Evolutionary conservation across 176 grass and related monocot species (phyloP).

Genomic region (Aegilops sharonensis): DNA sequence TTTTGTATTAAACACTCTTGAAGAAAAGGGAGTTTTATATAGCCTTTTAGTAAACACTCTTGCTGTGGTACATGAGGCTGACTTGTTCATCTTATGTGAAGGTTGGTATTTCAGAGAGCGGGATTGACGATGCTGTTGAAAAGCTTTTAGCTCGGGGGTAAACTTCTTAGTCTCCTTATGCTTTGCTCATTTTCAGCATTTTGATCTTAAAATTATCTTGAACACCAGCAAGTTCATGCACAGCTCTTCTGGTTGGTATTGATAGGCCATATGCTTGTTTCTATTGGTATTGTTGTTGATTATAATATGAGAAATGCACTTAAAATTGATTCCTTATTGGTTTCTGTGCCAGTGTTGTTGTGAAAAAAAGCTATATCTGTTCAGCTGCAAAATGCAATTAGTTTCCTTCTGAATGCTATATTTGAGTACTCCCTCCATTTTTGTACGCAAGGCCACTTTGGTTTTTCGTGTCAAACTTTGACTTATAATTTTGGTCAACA

Average conservation of each 20-base stretch:
- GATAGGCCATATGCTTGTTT: background rate
- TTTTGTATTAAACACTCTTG: background rate
- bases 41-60: background rate
- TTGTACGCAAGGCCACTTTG: too few species aligned
- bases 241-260: slow-evolving; percentile 6
- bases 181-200: slow-evolving; percentile 20
- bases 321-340: background rate
- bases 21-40: slow-evolving; percentile 1
- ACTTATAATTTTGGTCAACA: too few species aligned
- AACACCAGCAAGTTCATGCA: slow-evolving; percentile 11
- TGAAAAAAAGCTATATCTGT: slow-evolving; percentile 1
- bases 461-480: too few species aligned
- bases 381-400: background rate
- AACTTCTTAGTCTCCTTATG: slow-evolving; percentile 12
- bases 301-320: background rate
- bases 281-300: slow-evolving; percentile 6
- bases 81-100: slow-evolving; percentile 36
- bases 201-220: slow-evolving; percentile 11
- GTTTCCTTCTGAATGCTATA: slow-evolving; percentile 19
- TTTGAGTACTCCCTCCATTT: too few species aligned
- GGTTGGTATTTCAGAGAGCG: slow-evolving; percentile 94
- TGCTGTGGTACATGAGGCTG: slow-evolving; percentile 12
- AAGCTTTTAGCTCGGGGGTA: slow-evolving; percentile 89
- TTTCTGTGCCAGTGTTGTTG: background rate
- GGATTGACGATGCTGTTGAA: slow-evolving; percentile 82